Conservation (phyloP, 148 eudicot species). For the Rhododendron ovatum region DNA sequence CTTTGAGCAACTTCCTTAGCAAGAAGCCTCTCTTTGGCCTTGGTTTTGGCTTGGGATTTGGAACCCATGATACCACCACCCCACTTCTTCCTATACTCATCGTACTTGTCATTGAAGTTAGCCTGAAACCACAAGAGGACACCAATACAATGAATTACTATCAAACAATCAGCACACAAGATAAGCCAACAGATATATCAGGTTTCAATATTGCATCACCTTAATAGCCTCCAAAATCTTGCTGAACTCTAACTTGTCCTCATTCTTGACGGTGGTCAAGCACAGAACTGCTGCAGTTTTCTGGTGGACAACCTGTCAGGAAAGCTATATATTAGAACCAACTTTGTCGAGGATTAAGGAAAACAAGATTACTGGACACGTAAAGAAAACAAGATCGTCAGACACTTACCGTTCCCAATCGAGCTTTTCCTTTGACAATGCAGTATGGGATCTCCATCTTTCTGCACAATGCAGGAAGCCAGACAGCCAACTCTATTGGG, state of each 20-base stretch:
- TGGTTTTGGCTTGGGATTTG: conserved; percentile 87
- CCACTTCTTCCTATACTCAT: conserved; percentile 91
- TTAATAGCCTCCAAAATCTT: conserved; percentile 83
- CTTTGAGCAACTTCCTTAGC: conserved; percentile 95
- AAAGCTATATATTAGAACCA: not conserved
- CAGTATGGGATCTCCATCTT: conserved; percentile 97
- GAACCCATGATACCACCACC: conserved; percentile 97
- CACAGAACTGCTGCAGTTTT: conserved; percentile 76
- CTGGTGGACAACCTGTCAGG: conserved; percentile 74
- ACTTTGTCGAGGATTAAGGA: not conserved
- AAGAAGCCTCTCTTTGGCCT: conserved; percentile 77
- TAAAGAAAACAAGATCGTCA: not conserved
- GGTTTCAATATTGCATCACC: conserved; percentile 29
- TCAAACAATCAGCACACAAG: not conserved
- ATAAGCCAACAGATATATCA: not conserved
- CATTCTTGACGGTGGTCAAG: conserved; percentile 76
- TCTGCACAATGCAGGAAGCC: conserved; percentile 92
- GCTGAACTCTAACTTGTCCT: conserved; percentile 88
- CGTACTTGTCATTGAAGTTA: conserved; percentile 90
- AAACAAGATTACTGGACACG: not conserved
- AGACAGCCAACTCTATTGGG: conserved; percentile 90
- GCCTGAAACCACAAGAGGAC: conserved; percentile 38
- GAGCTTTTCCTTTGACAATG: conserved; percentile 90
- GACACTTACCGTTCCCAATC: conserved; percentile 65
- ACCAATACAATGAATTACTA: not conserved